Evolutionary conservation across 2,329 filamentous ascomycete species (phyloP).

Genomic region (Colletotrichum navitas): DNA sequence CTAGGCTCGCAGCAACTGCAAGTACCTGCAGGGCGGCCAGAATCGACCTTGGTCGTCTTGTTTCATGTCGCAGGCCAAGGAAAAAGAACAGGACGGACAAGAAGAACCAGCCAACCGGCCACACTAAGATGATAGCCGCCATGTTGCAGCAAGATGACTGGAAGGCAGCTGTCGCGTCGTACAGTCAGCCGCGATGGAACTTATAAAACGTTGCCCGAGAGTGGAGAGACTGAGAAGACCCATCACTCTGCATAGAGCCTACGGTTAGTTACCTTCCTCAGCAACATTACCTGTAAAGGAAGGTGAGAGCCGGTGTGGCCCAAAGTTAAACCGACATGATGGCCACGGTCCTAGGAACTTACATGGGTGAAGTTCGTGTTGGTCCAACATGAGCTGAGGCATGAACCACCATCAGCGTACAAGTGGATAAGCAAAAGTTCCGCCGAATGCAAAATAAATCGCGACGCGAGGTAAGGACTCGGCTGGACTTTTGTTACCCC

Average conservation of each 20-base stretch:
- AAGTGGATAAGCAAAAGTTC: no score
- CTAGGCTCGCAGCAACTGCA: constrained; percentile 2
- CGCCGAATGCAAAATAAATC: no score
- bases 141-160: background rate
- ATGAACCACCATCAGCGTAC: background rate
- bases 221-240: constrained; percentile 3
- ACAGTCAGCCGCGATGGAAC: background rate
- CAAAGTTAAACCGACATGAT: constrained; percentile 2
- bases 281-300: background rate
- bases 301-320: constrained; percentile 1
- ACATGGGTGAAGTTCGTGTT: constrained; percentile 5
- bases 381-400: constrained; percentile 6
- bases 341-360: constrained; percentile 3
- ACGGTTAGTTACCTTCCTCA: constrained; percentile 1
- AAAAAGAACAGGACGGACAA: background rate
- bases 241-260: constrained; percentile 5
- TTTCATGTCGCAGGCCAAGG: constrained; percentile 1
- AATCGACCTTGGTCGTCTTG: constrained; percentile 9
- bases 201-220: constrained; percentile 4
- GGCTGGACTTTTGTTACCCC: no score
- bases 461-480: no score
- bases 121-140: constrained; percentile 5
- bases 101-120: constrained; percentile 1
- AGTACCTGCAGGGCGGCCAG: background rate
- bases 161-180: background rate